These are phyloP conservation scores for Moricandia moricandioides DNA, from an alignment of 345 rosid genomes.

Conservation along the genomic window DNA sequence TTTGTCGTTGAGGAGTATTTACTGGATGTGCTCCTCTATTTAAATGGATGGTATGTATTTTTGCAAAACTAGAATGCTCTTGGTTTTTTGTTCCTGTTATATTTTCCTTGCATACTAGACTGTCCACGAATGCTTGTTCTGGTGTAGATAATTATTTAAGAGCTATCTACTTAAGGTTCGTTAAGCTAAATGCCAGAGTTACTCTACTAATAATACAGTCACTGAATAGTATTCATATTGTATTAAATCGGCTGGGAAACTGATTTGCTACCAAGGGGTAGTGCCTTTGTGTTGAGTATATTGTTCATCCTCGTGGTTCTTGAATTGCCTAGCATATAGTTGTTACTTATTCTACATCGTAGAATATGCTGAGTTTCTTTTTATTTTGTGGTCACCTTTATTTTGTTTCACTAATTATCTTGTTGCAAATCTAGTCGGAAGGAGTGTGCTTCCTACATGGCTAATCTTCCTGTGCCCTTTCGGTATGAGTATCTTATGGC, in stretches of 20 bases:
- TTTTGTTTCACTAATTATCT: slow-evolving; percentile 51
- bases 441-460: slow-evolving; percentile 98
- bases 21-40: slow-evolving; percentile 87
- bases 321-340: slow-evolving; percentile 11
- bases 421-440: slow-evolving; percentile 93
- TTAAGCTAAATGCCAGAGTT: neutral
- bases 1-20: slow-evolving; percentile 90
- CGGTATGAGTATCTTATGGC: slow-evolving; percentile 98
- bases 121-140: neutral
- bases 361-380: neutral
- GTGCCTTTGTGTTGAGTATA: neutral
- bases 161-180: slow-evolving; percentile 4
- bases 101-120: slow-evolving; percentile 1
- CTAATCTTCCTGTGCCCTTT: slow-evolving; percentile 88
- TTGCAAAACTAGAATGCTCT: neutral
- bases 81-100: neutral
- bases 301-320: neutral
- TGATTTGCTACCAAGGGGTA: neutral
- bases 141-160: slow-evolving; percentile 8
- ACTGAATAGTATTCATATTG: neutral
- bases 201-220: neutral
- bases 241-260: neutral
- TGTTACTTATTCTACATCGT: neutral
- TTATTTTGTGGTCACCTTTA: neutral
- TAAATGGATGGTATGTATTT: slow-evolving; percentile 90